Conservation (phyloP, 2,329 filamentous ascomycete genomes). For the Diaporthe sp. region DNA sequence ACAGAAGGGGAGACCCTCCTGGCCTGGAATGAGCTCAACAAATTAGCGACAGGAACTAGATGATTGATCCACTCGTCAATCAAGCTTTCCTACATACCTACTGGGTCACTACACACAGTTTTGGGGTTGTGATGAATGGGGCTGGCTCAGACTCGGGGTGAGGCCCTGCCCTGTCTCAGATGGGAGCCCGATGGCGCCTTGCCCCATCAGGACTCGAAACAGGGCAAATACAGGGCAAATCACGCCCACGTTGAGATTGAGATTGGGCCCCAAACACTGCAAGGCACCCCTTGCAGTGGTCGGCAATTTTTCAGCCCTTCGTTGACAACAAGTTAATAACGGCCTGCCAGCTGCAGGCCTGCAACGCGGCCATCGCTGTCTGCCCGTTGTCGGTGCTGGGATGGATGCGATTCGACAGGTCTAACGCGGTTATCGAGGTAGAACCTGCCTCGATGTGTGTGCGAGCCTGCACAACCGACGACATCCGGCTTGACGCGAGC, state of each 20-base stretch:
- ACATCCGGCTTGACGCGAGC: slow-evolving; percentile 1
- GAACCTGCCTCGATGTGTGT: background rate
- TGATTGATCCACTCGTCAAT: background rate
- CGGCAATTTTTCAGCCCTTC: slow-evolving; percentile 31
- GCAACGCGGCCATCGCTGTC: background rate
- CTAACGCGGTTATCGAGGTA: background rate
- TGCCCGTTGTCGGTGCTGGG: background rate
- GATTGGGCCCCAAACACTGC: slow-evolving; percentile 31
- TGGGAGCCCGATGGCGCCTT: slow-evolving; percentile 28
- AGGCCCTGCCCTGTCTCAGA: slow-evolving; percentile 31
- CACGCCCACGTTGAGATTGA: slow-evolving; percentile 31
- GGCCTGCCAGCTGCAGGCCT: background rate
- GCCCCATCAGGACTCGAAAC: slow-evolving; percentile 25
- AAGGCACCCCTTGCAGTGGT: slow-evolving; percentile 29
- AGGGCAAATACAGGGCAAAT: slow-evolving; percentile 25
- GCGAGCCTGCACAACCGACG: too few relatives aligned
- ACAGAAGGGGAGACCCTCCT: background rate
- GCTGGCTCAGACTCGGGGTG: slow-evolving; percentile 18
- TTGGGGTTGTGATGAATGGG: slow-evolving; percentile 17
- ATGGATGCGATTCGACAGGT: background rate
- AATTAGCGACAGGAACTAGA: slow-evolving; percentile 3
- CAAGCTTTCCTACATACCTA: background rate
- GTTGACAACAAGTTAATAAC: slow-evolving; percentile 9
- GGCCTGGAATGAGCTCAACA: slow-evolving; percentile 28
- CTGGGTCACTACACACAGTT: background rate